Conservation (phyloP, 371 early-diverging fungal genomes). For the Synchytrium microbalum region DNA sequence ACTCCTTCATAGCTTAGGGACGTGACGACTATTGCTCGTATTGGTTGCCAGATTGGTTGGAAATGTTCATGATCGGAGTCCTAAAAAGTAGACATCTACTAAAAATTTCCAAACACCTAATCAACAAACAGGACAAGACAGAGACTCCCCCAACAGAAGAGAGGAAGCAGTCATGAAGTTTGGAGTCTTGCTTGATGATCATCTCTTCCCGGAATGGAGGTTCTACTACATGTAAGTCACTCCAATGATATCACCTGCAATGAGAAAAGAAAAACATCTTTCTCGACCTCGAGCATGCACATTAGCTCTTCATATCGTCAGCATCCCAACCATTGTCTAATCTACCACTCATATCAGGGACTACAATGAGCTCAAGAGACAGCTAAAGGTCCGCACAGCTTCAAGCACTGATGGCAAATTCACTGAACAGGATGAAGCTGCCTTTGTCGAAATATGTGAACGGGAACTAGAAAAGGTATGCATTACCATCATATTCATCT, state of each 20-base stretch:
- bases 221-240: conserved; percentile 67
- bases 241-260: too few species aligned
- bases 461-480: conserved; percentile 85
- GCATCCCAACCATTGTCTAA: neutral
- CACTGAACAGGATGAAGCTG: conserved; percentile 73
- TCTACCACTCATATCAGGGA: conserved; percentile 32
- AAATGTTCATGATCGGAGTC: too few species aligned
- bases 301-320: neutral
- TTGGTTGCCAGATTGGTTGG: too few species aligned
- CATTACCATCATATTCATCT: neutral
- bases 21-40: too few species aligned
- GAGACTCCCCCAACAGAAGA: neutral
- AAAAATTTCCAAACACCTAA: too few species aligned
- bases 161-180: conserved; percentile 72
- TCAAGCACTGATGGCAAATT: conserved; percentile 54
- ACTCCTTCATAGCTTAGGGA: too few species aligned
- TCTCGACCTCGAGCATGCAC: neutral
- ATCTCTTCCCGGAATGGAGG: conserved; percentile 81
- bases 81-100: too few species aligned
- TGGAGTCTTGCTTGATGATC: conserved; percentile 75
- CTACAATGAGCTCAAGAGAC: conserved; percentile 81
- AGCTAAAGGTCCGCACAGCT: conserved; percentile 58
- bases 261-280: too few species aligned
- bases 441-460: conserved; percentile 79
- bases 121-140: too few species aligned